Percentiles rank a stretch among this genome's conserved stretches.
Evolutionary conservation across 2,329 filamentous ascomycete species (phyloP).

Genomic region (Erysiphe pulchra): DNA sequence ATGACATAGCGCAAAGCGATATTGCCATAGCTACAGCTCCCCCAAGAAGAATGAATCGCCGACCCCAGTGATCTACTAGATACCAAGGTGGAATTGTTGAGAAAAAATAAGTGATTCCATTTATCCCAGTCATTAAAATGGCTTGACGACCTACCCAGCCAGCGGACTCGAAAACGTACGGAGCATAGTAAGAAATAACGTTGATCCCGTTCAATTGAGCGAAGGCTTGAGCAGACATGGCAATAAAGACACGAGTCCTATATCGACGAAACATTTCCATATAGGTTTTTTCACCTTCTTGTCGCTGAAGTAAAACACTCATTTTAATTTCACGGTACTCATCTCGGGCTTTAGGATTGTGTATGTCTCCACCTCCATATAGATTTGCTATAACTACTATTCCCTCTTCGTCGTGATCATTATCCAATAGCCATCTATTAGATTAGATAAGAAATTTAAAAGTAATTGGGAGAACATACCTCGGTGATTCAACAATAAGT

Average conservation of each 20-base stretch:
- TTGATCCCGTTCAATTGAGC: constrained; percentile 98
- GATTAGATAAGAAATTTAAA: background rate
- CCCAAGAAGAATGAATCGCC: constrained; percentile 67
- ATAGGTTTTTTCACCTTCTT: constrained; percentile 86
- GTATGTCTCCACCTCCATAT: constrained; percentile 86
- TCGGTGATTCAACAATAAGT: constrained; percentile 86
- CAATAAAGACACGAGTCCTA: constrained; percentile 79
- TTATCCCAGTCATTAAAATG: constrained; percentile 92
- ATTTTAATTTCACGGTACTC: constrained; percentile 99
- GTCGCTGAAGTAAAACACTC: constrained; percentile 75
- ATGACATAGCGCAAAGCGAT: constrained; percentile 71
- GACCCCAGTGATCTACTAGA: constrained; percentile 75
- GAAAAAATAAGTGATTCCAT: constrained; percentile 69
- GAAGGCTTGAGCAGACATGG: constrained; percentile 91
- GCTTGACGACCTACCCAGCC: constrained; percentile 84
- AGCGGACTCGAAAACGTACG: constrained; percentile 84
- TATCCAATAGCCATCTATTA: constrained; percentile 76
- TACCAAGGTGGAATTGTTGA: constrained; percentile 96
- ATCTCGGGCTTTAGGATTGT: constrained; percentile 73
- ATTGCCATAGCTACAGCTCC: constrained; percentile 77
- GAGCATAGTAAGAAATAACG: constrained; percentile 97
- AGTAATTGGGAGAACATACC: constrained; percentile 22
- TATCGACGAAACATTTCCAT: constrained; percentile 87
- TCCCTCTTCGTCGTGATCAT: constrained; percentile 93
- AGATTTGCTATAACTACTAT: constrained; percentile 96